phyloP scores from a whole-genome alignment of 345 rosid genomes.

The Eutrema yunnanense region DNA sequence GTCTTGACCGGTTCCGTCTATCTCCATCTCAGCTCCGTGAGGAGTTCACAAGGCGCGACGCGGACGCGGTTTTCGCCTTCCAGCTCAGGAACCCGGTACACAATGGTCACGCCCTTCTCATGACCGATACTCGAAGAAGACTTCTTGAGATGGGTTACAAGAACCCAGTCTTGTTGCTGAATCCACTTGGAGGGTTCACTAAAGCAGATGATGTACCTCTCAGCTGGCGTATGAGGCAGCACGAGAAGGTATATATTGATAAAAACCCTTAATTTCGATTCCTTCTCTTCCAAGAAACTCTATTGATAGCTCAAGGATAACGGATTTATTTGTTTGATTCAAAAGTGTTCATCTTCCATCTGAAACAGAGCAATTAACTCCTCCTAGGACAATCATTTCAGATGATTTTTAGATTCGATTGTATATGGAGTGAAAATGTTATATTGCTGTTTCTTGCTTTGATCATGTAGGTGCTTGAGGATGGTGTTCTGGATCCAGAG shows the following conservation, averaged over 20 bases:
- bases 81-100: conserved; percentile 97
- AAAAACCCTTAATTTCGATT: not conserved
- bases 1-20: conserved; percentile 72
- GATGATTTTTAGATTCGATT: not conserved
- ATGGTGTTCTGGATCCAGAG: conserved; percentile 94
- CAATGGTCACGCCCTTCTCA: conserved; percentile 87
- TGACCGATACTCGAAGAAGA: conserved; percentile 85
- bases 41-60: conserved; percentile 74
- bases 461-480: conserved; percentile 75
- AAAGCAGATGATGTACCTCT: conserved; percentile 98
- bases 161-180: conserved; percentile 86
- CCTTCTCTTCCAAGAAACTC: conserved; percentile 14
- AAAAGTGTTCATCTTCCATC: not conserved
- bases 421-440: not conserved
- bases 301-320: not conserved
- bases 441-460: not conserved
- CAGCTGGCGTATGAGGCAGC: conserved; percentile 95
- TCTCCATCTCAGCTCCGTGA: conserved; percentile 83
- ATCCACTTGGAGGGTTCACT: conserved; percentile 93
- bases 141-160: conserved; percentile 93
- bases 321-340: not conserved
- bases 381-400: not conserved
- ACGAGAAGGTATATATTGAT: conserved; percentile 57
- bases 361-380: not conserved
- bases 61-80: conserved; percentile 95